Conservation (phyloP, 2,329 filamentous ascomycete genomes). For the Cytospora leucostoma region DNA sequence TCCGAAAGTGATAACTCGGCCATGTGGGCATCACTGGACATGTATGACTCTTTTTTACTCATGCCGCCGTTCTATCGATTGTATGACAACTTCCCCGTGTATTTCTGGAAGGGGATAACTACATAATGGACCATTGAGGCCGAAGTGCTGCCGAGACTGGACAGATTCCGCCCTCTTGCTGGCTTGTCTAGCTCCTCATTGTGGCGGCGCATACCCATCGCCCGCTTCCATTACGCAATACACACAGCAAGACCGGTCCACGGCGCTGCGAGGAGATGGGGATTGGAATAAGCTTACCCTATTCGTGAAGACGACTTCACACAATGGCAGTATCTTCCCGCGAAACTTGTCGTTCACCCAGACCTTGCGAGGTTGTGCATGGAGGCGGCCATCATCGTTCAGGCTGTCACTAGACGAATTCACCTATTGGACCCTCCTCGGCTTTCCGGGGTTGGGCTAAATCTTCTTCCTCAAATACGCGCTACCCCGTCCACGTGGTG, state of each 20-base stretch:
- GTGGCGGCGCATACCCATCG: background rate
- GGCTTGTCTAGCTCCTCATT: background rate
- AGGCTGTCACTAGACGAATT: slow-evolving; percentile 6
- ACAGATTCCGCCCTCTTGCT: background rate
- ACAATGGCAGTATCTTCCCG: background rate
- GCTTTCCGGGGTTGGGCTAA: background rate
- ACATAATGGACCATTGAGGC: background rate
- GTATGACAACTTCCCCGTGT: background rate
- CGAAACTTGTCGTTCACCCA: slow-evolving; percentile 8
- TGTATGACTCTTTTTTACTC: background rate
- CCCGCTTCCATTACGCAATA: background rate
- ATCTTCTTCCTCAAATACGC: background rate
- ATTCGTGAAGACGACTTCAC: background rate
- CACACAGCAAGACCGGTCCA: background rate
- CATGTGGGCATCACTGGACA: background rate
- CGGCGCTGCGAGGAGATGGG: background rate
- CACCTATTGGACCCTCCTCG: background rate
- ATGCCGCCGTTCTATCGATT: background rate
- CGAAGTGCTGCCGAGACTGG: background rate
- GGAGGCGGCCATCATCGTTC: background rate
- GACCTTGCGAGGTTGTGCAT: slow-evolving; percentile 14
- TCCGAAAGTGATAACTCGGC: background rate
- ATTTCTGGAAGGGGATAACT: background rate
- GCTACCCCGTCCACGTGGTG: background rate
- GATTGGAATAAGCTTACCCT: slow-evolving; percentile 5